These are phyloP conservation scores for Ambrosiella cleistominuta DNA, from an alignment of 2,329 filamentous ascomycete species.

Conservation along the genomic window DNA sequence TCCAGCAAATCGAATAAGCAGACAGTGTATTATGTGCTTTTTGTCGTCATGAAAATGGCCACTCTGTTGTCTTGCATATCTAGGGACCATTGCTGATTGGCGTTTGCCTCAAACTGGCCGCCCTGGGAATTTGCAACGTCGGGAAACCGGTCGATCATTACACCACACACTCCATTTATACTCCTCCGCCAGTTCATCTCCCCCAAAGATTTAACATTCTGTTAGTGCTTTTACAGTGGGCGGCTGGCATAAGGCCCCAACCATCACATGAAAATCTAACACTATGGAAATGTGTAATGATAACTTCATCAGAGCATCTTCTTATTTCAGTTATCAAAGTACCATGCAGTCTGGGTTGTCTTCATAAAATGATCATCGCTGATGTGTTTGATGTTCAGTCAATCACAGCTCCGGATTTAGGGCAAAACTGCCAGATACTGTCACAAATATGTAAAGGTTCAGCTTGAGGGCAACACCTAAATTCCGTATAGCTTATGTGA, in stretches of 20 bases:
- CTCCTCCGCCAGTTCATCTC: background rate
- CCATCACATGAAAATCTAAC: background rate
- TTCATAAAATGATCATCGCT: background rate
- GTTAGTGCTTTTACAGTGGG: too few relatives aligned
- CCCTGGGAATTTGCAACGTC: too few relatives aligned
- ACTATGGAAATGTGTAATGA: too few relatives aligned
- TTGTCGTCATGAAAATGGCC: too few relatives aligned
- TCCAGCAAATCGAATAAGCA: too few relatives aligned
- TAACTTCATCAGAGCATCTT: background rate
- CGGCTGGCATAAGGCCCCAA: background rate
- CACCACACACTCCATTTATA: background rate
- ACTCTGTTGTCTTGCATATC: too few relatives aligned
- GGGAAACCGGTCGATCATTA: too few relatives aligned
- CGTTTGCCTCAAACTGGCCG: too few relatives aligned
- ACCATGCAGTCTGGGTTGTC: background rate
- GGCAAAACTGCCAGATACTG: background rate
- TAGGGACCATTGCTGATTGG: too few relatives aligned
- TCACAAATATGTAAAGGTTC: background rate
- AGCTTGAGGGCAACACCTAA: too few relatives aligned
- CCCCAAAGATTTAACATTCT: background rate
- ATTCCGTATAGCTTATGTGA: too few relatives aligned
- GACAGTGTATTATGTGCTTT: too few relatives aligned
- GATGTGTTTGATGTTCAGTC: background rate
- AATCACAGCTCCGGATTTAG: background rate
- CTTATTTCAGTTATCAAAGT: background rate